Evolutionary conservation across 352 stramenopile genomes (phyloP).

Genomic region (Phytophthora hibernalis): DNA sequence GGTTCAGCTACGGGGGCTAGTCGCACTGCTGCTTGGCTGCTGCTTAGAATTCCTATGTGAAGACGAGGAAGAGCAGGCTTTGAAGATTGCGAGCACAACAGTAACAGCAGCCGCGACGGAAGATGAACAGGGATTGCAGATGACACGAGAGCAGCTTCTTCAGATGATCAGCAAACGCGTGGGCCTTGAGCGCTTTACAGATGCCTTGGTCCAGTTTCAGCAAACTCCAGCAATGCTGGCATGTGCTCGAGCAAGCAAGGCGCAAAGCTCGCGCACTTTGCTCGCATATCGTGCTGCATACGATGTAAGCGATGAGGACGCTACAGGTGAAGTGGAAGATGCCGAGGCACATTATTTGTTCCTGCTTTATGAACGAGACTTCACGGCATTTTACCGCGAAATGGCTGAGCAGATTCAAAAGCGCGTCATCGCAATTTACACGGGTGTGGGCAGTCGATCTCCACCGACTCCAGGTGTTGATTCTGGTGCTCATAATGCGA

Average conservation of each 20-base stretch:
- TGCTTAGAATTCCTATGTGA: conserved; percentile 66
- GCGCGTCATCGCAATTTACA: conserved; percentile 74
- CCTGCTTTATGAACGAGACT: conserved; percentile 72
- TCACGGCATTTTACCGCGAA: conserved; percentile 55
- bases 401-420: conserved; percentile 68
- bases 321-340: conserved; percentile 3
- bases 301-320: conserved; percentile 29
- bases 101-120: conserved; percentile 8
- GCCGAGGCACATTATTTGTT: conserved; percentile 60
- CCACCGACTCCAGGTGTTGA: conserved; percentile 12
- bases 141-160: conserved; percentile 70
- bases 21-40: conserved; percentile 60
- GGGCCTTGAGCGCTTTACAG: conserved; percentile 72
- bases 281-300: conserved; percentile 48
- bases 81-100: conserved; percentile 30
- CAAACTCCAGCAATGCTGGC: conserved; percentile 56
- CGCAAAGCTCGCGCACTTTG: conserved; percentile 48
- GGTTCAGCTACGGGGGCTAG: conserved; percentile 50
- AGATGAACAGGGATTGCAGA: conserved; percentile 28
- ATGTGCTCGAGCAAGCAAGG: conserved; percentile 50
- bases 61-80: conserved; percentile 35
- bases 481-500: conserved; percentile 31
- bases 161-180: conserved; percentile 72
- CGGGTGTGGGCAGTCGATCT: conserved; percentile 35
- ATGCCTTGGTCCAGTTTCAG: conserved; percentile 71